Percentiles rank a stretch among this genome's conserved stretches.
These are phyloP conservation scores for Meyerozyma guilliermondii DNA, from an alignment of 1,139 yeast genomes.

Conservation along the genomic window DNA sequence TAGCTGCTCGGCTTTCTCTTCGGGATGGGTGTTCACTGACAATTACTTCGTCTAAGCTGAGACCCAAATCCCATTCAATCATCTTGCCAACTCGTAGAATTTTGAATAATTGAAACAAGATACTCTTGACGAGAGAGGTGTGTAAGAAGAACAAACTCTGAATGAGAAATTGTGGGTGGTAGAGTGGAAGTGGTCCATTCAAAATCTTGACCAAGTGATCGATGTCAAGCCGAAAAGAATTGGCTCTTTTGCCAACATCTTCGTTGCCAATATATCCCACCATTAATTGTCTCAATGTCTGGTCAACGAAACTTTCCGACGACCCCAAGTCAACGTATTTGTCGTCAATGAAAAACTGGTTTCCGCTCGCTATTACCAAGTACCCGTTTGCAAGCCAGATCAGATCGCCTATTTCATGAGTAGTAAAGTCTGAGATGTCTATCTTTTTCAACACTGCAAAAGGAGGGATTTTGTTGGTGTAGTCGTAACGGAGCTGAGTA, in stretches of 20 bases:
- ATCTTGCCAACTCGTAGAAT: constrained; percentile 37
- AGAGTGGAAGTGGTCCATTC: constrained; percentile 86
- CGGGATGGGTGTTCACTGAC: constrained; percentile 3
- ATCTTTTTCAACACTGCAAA: constrained; percentile 73
- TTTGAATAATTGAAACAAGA: constrained; percentile 51
- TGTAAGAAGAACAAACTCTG: constrained; percentile 71
- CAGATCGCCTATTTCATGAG: constrained; percentile 83
- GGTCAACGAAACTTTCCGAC: constrained; percentile 23
- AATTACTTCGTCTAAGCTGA: constrained; percentile 20
- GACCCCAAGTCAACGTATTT: constrained; percentile 42
- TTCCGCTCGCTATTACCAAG: constrained; percentile 82
- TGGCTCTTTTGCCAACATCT: constrained; percentile 21
- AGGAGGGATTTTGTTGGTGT: constrained; percentile 73
- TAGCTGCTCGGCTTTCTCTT: constrained; percentile 5
- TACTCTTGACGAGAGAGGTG: constrained; percentile 48
- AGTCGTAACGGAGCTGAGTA: constrained; percentile 83
- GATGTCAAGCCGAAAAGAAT: constrained; percentile 21
- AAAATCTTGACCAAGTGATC: constrained; percentile 64
- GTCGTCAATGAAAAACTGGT: constrained; percentile 81
- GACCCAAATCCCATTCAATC: constrained; percentile 32
- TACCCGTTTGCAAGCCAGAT: constrained; percentile 79
- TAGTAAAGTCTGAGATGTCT: constrained; percentile 65
- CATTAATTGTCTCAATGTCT: constrained; percentile 47
- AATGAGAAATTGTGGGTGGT: constrained; percentile 85
- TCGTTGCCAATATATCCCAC: constrained; percentile 44